A percentile compares a stretch with the other conserved stretches of the same genome.
These are phyloP conservation scores for Cystofilobasidium macerans DNA, from an alignment of 768 basidiomycete species.

Conservation along the genomic window DNA sequence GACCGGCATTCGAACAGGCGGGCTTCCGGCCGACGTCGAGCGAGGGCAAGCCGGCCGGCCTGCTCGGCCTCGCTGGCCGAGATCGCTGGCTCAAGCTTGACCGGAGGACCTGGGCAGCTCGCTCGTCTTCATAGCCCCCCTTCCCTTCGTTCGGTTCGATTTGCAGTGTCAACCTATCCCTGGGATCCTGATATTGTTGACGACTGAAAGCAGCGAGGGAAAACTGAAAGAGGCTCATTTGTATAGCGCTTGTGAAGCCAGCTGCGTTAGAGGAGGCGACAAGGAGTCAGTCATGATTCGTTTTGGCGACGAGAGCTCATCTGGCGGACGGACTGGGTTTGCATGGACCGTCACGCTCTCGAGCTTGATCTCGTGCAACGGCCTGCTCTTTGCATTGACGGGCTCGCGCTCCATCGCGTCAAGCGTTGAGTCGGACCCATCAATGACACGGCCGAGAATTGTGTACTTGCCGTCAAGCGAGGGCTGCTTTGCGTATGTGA, in stretches of 20 bases:
- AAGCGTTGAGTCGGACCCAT: slow-evolving; percentile 84
- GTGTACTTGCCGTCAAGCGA: slow-evolving; percentile 86
- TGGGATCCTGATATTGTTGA: no score
- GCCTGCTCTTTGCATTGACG: slow-evolving; percentile 81
- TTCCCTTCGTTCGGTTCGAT: not conserved
- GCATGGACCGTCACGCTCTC: slow-evolving; percentile 47
- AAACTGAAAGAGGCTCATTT: not conserved
- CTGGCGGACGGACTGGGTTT: slow-evolving; percentile 15
- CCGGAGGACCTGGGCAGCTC: not conserved
- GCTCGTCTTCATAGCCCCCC: not conserved
- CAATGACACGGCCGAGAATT: slow-evolving; percentile 89
- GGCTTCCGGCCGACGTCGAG: not conserved
- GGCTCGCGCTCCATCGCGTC: slow-evolving; percentile 89
- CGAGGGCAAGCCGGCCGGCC: not conserved
- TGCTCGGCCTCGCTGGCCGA: not conserved
- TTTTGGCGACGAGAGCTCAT: not conserved
- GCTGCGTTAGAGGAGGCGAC: not conserved
- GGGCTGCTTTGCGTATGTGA: slow-evolving; percentile 81
- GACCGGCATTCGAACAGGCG: not conserved
- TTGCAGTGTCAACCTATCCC: no score
- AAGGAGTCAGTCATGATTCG: not conserved
- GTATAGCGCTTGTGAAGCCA: not conserved
- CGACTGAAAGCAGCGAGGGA: no score
- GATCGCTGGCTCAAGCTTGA: not conserved
- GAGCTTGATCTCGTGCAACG: slow-evolving; percentile 72